Conservation (phyloP, 352 stramenopile genomes). For the Globisporangium cederbergense region DNA sequence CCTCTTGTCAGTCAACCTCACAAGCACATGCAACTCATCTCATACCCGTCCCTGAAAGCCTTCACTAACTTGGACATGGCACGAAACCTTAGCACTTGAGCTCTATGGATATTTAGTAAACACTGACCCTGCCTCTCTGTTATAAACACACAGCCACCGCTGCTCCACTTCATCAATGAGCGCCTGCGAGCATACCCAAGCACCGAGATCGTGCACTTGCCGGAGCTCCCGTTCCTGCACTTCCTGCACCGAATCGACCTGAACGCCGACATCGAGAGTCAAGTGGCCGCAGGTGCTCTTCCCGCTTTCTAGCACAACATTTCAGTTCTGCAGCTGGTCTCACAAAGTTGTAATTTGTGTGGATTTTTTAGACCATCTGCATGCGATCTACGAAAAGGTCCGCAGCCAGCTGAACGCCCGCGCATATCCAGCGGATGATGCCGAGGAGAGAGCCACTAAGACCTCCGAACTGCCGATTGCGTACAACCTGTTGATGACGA, state of each 20-base stretch:
- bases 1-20: conserved; percentile 46
- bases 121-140: no score
- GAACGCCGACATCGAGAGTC: conserved; percentile 27
- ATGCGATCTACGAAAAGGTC: conserved; percentile 44
- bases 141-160: conserved; percentile 40
- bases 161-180: conserved; percentile 72
- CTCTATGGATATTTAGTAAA: background rate
- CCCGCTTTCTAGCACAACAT: background rate
- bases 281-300: conserved; percentile 37
- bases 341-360: background rate
- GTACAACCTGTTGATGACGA: conserved; percentile 80
- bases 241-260: conserved; percentile 66
- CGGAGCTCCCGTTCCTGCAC: conserved; percentile 68
- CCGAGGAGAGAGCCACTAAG: background rate
- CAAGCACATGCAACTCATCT: conserved; percentile 88
- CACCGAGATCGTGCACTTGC: conserved; percentile 45
- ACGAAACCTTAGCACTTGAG: background rate
- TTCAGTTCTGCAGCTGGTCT: background rate
- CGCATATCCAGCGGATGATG: conserved; percentile 22
- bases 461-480: conserved; percentile 31
- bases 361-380: conserved; percentile 27
- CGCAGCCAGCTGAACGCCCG: conserved; percentile 40
- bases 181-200: conserved; percentile 32
- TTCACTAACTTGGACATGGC: conserved; percentile 66
- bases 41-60: conserved; percentile 63